These are phyloP conservation scores for Colletotrichum caudatum DNA, from an alignment of 2,329 filamentous ascomycete species.

Conservation along the genomic window DNA sequence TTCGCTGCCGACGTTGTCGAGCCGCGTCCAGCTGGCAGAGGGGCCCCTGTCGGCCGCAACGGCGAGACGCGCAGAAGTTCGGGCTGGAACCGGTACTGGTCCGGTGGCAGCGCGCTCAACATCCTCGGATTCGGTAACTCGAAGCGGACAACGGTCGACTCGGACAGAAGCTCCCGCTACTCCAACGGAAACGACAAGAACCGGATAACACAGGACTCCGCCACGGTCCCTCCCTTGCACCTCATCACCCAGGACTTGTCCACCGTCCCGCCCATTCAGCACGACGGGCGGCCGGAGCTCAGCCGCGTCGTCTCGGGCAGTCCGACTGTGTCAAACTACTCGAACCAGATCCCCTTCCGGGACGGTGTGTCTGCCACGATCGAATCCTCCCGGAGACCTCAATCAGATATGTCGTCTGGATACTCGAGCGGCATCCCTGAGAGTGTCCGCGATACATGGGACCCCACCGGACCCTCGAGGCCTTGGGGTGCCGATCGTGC, in stretches of 20 bases:
- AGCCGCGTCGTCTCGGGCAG: slow-evolving; percentile 77
- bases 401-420: slow-evolving; percentile 64
- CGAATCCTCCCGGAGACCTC: slow-evolving; percentile 60
- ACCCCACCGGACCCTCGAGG: slow-evolving; percentile 58
- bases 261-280: slow-evolving; percentile 74
- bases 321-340: slow-evolving; percentile 74
- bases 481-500: slow-evolving; percentile 64
- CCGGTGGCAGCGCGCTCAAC: slow-evolving; percentile 76
- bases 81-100: slow-evolving; percentile 84
- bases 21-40: slow-evolving; percentile 52
- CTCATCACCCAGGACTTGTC: slow-evolving; percentile 74
- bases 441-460: slow-evolving; percentile 70
- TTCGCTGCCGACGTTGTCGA: slow-evolving; percentile 51
- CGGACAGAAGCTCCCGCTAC: slow-evolving; percentile 69
- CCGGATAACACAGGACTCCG: slow-evolving; percentile 74
- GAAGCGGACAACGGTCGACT: slow-evolving; percentile 64
- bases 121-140: slow-evolving; percentile 69
- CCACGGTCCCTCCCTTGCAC: slow-evolving; percentile 74
- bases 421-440: slow-evolving; percentile 76
- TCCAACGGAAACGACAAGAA: slow-evolving; percentile 53
- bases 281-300: slow-evolving; percentile 72
- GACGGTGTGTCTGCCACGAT: slow-evolving; percentile 72
- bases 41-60: slow-evolving; percentile 49
- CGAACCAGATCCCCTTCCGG: slow-evolving; percentile 62
- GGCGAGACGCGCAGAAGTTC: slow-evolving; percentile 71